Evolutionary conservation across 2,329 filamentous ascomycete genomes (phyloP).

Genomic region (Diplodia corticola): DNA sequence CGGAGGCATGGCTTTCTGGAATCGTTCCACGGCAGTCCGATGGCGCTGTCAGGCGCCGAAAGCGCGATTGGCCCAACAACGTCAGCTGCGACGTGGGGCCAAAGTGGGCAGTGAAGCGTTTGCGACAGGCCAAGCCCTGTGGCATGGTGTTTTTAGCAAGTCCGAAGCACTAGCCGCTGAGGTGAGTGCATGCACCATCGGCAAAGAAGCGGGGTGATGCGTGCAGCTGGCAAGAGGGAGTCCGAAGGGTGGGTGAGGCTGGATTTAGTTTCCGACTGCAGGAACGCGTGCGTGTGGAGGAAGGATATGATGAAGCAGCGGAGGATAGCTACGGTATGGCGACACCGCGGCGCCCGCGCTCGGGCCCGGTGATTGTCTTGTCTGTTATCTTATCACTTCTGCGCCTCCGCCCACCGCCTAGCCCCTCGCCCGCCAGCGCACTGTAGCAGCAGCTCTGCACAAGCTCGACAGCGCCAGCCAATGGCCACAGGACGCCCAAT

Average conservation of each 20-base stretch:
- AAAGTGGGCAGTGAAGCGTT: not conserved
- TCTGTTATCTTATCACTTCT: slow-evolving; percentile 2
- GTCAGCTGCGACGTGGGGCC: slow-evolving; percentile 10
- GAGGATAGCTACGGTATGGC: not conserved
- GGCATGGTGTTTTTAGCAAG: slow-evolving; percentile 13
- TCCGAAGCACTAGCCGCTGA: slow-evolving; percentile 8
- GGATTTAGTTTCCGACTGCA: not conserved
- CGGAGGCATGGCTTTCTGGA: slow-evolving; percentile 1
- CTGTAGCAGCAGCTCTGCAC: not conserved
- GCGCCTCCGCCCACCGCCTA: too few species aligned
- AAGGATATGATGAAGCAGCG: not conserved
- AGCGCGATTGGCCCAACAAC: not conserved
- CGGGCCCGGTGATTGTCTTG: too few species aligned
- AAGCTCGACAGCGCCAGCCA: not conserved
- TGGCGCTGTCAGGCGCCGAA: not conserved
- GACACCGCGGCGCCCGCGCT: not conserved
- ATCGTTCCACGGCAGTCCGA: slow-evolving; percentile 1
- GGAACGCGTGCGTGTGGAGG: not conserved
- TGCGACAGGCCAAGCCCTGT: not conserved
- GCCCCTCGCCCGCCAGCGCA: slow-evolving; percentile 2
- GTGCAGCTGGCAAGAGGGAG: not conserved
- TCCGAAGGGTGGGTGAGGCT: not conserved
- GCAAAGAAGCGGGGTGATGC: slow-evolving; percentile 6
- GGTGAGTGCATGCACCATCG: slow-evolving; percentile 6
- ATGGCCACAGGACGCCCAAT: not conserved